A percentile compares a stretch with the other conserved stretches of the same genome.
These are phyloP conservation scores for Malus orientalis DNA, from an alignment of 306 rosid species.

Conservation along the genomic window DNA sequence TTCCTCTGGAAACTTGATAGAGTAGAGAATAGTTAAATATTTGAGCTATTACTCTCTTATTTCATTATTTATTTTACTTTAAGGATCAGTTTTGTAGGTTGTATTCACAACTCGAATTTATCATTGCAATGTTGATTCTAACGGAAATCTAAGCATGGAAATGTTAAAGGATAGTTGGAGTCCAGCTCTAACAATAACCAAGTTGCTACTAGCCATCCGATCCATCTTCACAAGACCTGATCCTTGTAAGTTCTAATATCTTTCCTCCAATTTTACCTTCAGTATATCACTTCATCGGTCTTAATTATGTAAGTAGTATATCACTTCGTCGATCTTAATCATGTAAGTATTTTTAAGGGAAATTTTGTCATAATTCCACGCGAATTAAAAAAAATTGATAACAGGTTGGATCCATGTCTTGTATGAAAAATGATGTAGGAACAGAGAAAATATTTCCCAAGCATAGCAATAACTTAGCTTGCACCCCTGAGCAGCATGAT, in stretches of 20 bases:
- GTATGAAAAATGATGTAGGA: not conserved
- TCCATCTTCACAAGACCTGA: constrained; percentile 63
- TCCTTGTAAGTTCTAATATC: constrained; percentile 53
- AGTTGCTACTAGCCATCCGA: constrained; percentile 64
- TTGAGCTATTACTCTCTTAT: not conserved
- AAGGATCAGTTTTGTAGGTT: constrained; percentile 44
- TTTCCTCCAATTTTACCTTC: not conserved
- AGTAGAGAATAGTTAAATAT: not conserved
- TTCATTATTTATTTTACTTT: not conserved
- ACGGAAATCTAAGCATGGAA: constrained; percentile 55
- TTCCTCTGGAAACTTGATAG: not conserved
- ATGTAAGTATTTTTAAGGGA: not conserved
- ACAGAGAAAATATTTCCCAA: not conserved
- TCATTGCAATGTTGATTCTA: constrained; percentile 74
- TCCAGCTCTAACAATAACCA: constrained; percentile 81
- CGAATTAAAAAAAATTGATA: too few relatives aligned
- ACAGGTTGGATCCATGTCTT: not conserved
- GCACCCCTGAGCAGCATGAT: not conserved
- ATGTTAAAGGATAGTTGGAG: constrained; percentile 87
- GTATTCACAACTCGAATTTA: constrained; percentile 78
- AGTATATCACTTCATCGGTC: not conserved
- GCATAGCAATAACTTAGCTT: not conserved
- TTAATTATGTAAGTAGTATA: not conserved
- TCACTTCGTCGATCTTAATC: not conserved
- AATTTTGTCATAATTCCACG: not conserved